These are phyloP conservation scores for Grosmannia penicillata DNA, from an alignment of 2,329 filamentous ascomycete species.

Conservation along the genomic window DNA sequence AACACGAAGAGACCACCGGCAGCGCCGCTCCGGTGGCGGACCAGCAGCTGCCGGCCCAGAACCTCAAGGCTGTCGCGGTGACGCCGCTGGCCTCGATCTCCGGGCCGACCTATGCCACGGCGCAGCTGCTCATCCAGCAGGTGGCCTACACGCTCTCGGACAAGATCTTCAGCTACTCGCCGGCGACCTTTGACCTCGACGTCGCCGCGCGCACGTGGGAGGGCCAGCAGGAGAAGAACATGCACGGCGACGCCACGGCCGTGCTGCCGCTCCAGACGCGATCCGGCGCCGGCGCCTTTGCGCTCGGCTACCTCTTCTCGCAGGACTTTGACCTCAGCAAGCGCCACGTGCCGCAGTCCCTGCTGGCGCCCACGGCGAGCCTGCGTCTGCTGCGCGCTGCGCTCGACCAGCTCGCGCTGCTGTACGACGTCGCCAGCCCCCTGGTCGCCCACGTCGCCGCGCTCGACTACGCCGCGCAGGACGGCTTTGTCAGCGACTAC, in stretches of 20 bases:
- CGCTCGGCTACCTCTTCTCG: slow-evolving; percentile 94
- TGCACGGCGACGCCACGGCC: slow-evolving; percentile 63
- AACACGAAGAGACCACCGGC: slow-evolving; percentile 11
- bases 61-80: slow-evolving; percentile 27
- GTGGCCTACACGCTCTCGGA: slow-evolving; percentile 90
- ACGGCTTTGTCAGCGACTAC: slow-evolving; percentile 78
- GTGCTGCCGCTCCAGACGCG: slow-evolving; percentile 76
- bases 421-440: slow-evolving; percentile 85
- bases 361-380: slow-evolving; percentile 74
- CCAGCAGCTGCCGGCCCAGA: slow-evolving; percentile 1
- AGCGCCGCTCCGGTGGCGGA: slow-evolving; percentile 6
- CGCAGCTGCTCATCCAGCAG: slow-evolving; percentile 88
- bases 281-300: slow-evolving; percentile 76
- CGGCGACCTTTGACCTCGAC: slow-evolving; percentile 85
- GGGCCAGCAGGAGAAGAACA: slow-evolving; percentile 54
- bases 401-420: slow-evolving; percentile 78
- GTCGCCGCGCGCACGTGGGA: slow-evolving; percentile 69
- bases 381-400: slow-evolving; percentile 67
- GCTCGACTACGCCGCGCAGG: slow-evolving; percentile 59
- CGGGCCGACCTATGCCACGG: slow-evolving; percentile 84
- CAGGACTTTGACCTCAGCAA: slow-evolving; percentile 89
- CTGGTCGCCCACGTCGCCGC: slow-evolving; percentile 88
- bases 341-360: slow-evolving; percentile 78
- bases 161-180: slow-evolving; percentile 95
- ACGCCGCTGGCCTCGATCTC: slow-evolving; percentile 48